A percentile compares a stretch with the other conserved stretches of the same genome.
phyloP scores from a whole-genome alignment of 208 protist species.

The Acanthamoeba lenticulata region DNA sequence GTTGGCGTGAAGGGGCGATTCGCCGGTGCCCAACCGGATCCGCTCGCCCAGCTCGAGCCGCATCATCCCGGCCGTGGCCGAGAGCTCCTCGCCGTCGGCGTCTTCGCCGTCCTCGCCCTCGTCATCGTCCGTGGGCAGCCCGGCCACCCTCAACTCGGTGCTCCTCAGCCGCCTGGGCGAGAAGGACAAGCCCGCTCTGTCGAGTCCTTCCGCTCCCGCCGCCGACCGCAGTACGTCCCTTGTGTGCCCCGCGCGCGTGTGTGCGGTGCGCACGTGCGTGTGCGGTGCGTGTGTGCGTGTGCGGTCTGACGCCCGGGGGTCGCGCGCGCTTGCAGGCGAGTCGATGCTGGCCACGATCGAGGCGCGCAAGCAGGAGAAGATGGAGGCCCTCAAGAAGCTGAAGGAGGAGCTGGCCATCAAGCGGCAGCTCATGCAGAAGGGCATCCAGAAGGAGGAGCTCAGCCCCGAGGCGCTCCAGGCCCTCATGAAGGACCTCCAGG shows the following conservation, averaged over 20 bases:
- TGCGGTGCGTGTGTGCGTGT: no score
- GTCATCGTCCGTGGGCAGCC: not conserved
- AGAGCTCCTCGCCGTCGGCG: no score
- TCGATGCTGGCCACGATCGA: not conserved
- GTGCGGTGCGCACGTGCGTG: no score
- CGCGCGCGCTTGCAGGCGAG: no score
- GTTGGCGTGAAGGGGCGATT: no score
- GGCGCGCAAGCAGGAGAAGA: conserved; percentile 18
- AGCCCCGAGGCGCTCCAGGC: not conserved
- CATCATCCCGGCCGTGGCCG: not conserved
- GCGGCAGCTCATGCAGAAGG: not conserved
- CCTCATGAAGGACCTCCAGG: not conserved
- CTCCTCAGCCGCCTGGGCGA: not conserved
- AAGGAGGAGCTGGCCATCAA: not conserved
- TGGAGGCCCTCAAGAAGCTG: not conserved
- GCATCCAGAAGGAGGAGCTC: not conserved
- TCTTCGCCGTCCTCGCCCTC: not conserved
- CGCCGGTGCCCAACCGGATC: no score
- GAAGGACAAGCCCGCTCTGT: not conserved
- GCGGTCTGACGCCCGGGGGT: no score
- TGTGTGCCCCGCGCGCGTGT: no score
- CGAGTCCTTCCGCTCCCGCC: not conserved
- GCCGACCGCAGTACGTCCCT: not conserved
- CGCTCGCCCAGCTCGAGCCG: no score
- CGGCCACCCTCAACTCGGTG: not conserved